Percentiles rank a stretch among this genome's conserved stretches.
phyloP scores from a whole-genome alignment of 371 early-diverging fungal genomes.

The Apophysomyces elegans region DNA sequence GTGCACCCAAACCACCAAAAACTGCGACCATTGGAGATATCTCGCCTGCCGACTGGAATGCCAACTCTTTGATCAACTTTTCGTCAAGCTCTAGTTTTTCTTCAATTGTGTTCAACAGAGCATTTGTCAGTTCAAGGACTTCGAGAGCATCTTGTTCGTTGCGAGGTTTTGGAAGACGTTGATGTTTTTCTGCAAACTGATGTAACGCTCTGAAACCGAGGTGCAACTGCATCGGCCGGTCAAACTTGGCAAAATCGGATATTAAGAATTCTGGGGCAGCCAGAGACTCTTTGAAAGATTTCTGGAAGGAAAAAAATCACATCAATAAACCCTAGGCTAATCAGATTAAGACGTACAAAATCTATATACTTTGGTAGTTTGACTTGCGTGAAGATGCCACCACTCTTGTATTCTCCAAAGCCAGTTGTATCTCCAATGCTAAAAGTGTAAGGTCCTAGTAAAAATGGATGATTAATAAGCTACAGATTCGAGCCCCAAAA shows the following conservation, averaged over 20 bases:
- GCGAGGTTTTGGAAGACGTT: slow-evolving; percentile 50
- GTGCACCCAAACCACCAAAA: slow-evolving; percentile 98
- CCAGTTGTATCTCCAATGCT: slow-evolving; percentile 88
- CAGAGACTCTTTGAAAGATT: slow-evolving; percentile 78
- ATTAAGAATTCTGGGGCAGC: slow-evolving; percentile 83
- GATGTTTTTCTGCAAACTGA: slow-evolving; percentile 68
- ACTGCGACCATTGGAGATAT: slow-evolving; percentile 98
- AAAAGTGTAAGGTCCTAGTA: slow-evolving; percentile 90
- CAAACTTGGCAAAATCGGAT: slow-evolving; percentile 97
- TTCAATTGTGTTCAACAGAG: slow-evolving; percentile 49
- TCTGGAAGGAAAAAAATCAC: slow-evolving; percentile 36
- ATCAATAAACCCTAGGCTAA: neutral
- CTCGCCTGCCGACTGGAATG: slow-evolving; percentile 89
- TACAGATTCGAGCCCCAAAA: neutral
- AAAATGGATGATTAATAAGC: neutral
- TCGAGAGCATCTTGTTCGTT: slow-evolving; percentile 74
- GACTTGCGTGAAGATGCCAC: slow-evolving; percentile 95
- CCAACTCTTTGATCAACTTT: slow-evolving; percentile 84
- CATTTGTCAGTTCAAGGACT: slow-evolving; percentile 61
- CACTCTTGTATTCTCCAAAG: slow-evolving; percentile 76
- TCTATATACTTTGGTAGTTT: slow-evolving; percentile 84
- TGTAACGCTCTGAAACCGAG: slow-evolving; percentile 94
- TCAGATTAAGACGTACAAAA: slow-evolving; percentile 67
- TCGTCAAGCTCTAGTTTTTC: slow-evolving; percentile 84
- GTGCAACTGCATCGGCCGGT: slow-evolving; percentile 91